A percentile compares a stretch with the other conserved stretches of the same genome.
Evolutionary conservation across 805 yeast genomes (phyloP).

Genomic region (Henningerozyma blattae): DNA sequence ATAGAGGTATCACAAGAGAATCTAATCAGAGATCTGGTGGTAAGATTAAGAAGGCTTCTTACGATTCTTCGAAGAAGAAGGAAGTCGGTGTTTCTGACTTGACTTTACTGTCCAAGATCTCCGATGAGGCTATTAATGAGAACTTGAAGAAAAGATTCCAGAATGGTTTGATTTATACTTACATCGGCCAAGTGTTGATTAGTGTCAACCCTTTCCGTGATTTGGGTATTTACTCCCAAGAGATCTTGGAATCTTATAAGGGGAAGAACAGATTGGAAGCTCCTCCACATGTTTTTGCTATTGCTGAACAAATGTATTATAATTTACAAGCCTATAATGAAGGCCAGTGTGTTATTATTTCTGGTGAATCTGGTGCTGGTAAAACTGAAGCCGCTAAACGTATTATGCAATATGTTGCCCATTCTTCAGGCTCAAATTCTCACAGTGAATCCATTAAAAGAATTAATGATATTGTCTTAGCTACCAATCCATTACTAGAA

Average conservation of each 20-base stretch:
- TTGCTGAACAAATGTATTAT: constrained; percentile 94
- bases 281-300: constrained; percentile 96
- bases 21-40: constrained; percentile 39
- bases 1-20: constrained; percentile 32
- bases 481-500: constrained; percentile 95
- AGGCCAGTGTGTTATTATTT: constrained; percentile 92
- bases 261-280: constrained; percentile 92
- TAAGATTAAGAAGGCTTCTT: constrained; percentile 74
- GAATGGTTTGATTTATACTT: constrained; percentile 83
- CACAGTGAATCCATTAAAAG: constrained; percentile 55
- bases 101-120: constrained; percentile 74
- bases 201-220: constrained; percentile 95
- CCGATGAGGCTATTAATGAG: constrained; percentile 86
- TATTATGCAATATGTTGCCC: constrained; percentile 92
- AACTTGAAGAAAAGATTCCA: constrained; percentile 80
- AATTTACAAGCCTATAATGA: constrained; percentile 89
- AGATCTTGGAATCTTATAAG: constrained; percentile 59
- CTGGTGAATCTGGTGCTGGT: constrained; percentile 97
- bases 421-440: constrained; percentile 52
- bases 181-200: constrained; percentile 87
- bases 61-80: constrained; percentile 76
- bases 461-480: constrained; percentile 94
- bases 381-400: constrained; percentile 96
- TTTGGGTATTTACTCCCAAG: constrained; percentile 83
- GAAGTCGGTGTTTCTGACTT: constrained; percentile 98